Evolutionary conservation across 768 basidiomycete genomes (phyloP).

Genomic region (Leucocoprinus leucothites): DNA sequence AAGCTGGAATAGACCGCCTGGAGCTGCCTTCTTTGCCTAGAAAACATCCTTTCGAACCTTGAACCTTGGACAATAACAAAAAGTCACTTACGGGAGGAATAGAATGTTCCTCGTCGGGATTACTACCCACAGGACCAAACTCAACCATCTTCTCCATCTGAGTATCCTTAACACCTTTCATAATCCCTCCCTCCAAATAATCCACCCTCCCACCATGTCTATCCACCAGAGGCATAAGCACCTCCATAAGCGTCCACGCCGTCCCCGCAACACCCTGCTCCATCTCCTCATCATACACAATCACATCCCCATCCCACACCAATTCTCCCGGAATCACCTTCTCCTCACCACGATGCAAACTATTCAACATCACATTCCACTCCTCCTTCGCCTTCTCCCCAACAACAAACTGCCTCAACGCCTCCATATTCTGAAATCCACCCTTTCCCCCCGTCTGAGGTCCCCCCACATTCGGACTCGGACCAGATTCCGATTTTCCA

Average conservation of each 20-base stretch:
- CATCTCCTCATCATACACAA: conserved; percentile 80
- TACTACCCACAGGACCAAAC: conserved; percentile 23
- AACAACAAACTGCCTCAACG: conserved; percentile 78
- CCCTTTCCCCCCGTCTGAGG: conserved; percentile 31
- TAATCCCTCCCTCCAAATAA: conserved; percentile 73
- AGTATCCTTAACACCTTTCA: conserved; percentile 56
- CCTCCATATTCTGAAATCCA: conserved; percentile 62
- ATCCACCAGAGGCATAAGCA: conserved; percentile 56
- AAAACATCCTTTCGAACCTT: background rate
- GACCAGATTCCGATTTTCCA: background rate
- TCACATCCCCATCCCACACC: conserved; percentile 72
- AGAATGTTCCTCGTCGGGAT: conserved; percentile 25
- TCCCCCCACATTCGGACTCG: background rate
- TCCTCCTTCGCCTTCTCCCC: conserved; percentile 67
- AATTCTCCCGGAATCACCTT: conserved; percentile 22
- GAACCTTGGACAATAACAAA: background rate
- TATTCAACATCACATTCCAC: conserved; percentile 38
- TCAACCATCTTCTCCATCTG: conserved; percentile 51
- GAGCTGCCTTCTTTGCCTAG: conserved; percentile 9
- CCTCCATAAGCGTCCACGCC: conserved; percentile 69
- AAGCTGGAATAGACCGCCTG: conserved; percentile 60
- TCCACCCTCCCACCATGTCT: conserved; percentile 45
- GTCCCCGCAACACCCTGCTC: conserved; percentile 50
- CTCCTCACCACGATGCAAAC: conserved; percentile 19
- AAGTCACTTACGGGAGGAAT: background rate